These are phyloP conservation scores for Vanilla planifolia DNA, from an alignment of 106 monocot species.

Conservation along the genomic window DNA sequence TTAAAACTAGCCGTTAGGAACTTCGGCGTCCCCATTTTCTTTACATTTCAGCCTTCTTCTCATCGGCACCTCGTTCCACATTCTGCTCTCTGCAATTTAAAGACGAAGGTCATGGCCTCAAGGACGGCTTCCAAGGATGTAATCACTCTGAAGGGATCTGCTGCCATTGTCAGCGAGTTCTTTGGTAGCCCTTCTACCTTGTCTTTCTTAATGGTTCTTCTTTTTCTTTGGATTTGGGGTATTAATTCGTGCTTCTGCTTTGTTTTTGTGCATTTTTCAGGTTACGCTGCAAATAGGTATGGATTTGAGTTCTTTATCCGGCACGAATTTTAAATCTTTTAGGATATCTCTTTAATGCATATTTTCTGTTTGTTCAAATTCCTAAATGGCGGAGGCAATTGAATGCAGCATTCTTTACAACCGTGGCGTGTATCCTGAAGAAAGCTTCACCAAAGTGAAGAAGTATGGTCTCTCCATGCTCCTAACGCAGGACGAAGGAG, in stretches of 20 bases:
- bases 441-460: constrained; percentile 90
- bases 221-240: neutral
- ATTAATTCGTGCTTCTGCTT: neutral
- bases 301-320: neutral
- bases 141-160: constrained; percentile 93
- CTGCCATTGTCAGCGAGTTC: constrained; percentile 98
- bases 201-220: neutral
- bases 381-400: neutral
- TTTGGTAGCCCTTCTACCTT: constrained; percentile 46
- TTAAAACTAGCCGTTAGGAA: too few relatives aligned
- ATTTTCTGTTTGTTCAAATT: constrained; percentile 6
- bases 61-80: too few relatives aligned
- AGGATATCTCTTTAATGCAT: neutral
- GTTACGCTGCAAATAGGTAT: constrained; percentile 95
- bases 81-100: too few relatives aligned
- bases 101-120: constrained; percentile 48
- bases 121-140: constrained; percentile 78
- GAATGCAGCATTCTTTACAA: constrained; percentile 84
- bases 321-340: neutral
- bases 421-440: constrained; percentile 87
- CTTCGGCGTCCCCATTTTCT: too few relatives aligned
- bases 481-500: constrained; percentile 81
- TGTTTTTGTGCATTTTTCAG: constrained; percentile 25
- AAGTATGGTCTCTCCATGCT: constrained; percentile 94
- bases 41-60: too few relatives aligned